Conservation (phyloP, 352 stramenopile genomes). For the Phytopythium kandeliae region DNA sequence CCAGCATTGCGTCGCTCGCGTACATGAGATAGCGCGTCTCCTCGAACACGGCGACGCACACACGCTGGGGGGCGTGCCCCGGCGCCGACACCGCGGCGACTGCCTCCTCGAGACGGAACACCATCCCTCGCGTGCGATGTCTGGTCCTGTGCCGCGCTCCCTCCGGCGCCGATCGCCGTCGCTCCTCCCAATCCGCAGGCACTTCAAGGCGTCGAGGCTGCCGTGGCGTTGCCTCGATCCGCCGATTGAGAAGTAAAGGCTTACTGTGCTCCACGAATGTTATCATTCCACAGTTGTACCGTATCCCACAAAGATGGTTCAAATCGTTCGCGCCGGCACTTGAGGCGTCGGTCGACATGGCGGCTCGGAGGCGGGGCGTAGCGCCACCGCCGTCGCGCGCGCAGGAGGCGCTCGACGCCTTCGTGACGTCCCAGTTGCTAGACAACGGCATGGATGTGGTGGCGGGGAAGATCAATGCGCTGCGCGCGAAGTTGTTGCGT, state of each 20-base stretch:
- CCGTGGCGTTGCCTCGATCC: too few species aligned
- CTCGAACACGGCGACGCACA: constrained; percentile 42
- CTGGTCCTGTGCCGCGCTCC: not conserved
- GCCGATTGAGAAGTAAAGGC: too few species aligned
- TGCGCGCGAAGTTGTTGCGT: constrained; percentile 46
- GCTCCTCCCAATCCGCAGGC: not conserved
- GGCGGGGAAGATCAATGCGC: constrained; percentile 55
- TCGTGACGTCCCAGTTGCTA: constrained; percentile 71
- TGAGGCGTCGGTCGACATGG: too few species aligned
- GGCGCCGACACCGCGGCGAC: constrained; percentile 41
- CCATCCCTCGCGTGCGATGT: constrained; percentile 18
- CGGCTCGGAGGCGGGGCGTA: not conserved
- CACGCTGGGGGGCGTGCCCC: constrained; percentile 12
- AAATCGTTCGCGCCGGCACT: too few species aligned
- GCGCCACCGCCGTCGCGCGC: constrained; percentile 12
- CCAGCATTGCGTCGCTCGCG: constrained; percentile 41
- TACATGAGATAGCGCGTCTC: constrained; percentile 59
- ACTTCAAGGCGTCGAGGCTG: not conserved
- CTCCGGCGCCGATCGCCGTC: not conserved
- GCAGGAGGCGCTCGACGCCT: constrained; percentile 54
- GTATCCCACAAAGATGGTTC: too few species aligned
- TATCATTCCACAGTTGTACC: too few species aligned
- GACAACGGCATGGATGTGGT: constrained; percentile 77
- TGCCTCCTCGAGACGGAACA: constrained; percentile 38
- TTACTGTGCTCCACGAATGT: too few species aligned